A percentile compares a stretch with the other conserved stretches of the same genome.
Conservation (phyloP, 2,329 filamentous ascomycete genomes). For the Aspergillus fumigatiaffinis region DNA sequence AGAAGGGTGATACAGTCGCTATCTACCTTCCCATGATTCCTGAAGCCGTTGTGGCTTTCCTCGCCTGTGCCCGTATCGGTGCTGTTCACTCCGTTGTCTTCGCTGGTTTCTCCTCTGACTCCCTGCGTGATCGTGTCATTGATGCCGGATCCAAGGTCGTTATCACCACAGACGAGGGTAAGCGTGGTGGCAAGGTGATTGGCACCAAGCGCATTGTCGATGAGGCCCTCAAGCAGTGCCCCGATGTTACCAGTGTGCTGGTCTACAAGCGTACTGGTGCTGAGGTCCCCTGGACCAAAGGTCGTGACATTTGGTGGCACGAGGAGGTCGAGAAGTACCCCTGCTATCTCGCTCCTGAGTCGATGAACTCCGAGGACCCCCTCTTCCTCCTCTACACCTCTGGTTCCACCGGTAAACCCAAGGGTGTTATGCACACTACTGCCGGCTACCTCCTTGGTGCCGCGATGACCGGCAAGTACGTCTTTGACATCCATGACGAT, state of each 20-base stretch:
- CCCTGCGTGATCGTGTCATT: slow-evolving; percentile 87
- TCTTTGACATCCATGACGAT: slow-evolving; percentile 93
- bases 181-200: slow-evolving; percentile 94
- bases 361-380: slow-evolving; percentile 89
- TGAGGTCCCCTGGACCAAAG: slow-evolving; percentile 83
- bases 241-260: slow-evolving; percentile 76
- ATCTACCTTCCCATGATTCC: slow-evolving; percentile 99
- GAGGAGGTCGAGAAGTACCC: slow-evolving; percentile 98
- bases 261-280: slow-evolving; percentile 95
- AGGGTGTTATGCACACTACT: slow-evolving; percentile 98
- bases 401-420: slow-evolving; percentile 95
- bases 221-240: slow-evolving; percentile 93
- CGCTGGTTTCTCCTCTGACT: slow-evolving; percentile 95
- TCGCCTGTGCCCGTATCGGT: slow-evolving; percentile 88
- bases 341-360: slow-evolving; percentile 81
- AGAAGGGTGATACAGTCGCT: slow-evolving; percentile 94
- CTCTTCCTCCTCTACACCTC: slow-evolving; percentile 98
- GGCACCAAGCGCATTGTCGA: slow-evolving; percentile 99
- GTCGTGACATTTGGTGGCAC: slow-evolving; percentile 96
- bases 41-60: slow-evolving; percentile 84
- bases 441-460: slow-evolving; percentile 92
- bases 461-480: slow-evolving; percentile 92
- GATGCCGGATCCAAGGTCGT: slow-evolving; percentile 89
- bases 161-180: slow-evolving; percentile 96
- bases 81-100: slow-evolving; percentile 97